These are phyloP conservation scores for Cicer pinnatifidum DNA, from an alignment of 306 rosid species.

Conservation along the genomic window DNA sequence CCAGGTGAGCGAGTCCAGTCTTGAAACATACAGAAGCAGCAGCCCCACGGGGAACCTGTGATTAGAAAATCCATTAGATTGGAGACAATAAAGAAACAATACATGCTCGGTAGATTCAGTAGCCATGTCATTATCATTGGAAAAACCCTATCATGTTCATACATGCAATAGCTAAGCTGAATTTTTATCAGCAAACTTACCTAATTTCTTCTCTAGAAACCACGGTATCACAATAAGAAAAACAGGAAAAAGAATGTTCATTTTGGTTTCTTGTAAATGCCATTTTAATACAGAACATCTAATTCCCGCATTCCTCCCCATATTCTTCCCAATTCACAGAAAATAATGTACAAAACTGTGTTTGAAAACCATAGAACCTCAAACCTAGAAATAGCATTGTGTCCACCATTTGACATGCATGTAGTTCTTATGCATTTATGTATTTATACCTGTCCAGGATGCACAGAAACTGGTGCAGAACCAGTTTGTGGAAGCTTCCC, in stretches of 20 bases:
- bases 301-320: slow-evolving; percentile 30
- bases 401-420: neutral
- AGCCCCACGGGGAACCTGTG: slow-evolving; percentile 97
- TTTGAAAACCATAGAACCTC: slow-evolving; percentile 36
- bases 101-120: neutral
- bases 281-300: slow-evolving; percentile 29
- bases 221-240: neutral
- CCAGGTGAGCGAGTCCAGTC: slow-evolving; percentile 94
- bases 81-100: slow-evolving; percentile 10
- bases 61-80: slow-evolving; percentile 43
- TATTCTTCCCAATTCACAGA: slow-evolving; percentile 4
- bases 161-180: slow-evolving; percentile 12
- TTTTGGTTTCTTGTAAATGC: slow-evolving; percentile 10
- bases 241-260: slow-evolving; percentile 21
- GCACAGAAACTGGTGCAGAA: slow-evolving; percentile 77
- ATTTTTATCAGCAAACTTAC: slow-evolving; percentile 30
- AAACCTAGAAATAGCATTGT: slow-evolving; percentile 5
- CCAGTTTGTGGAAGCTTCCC: slow-evolving; percentile 61
- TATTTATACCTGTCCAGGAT: slow-evolving; percentile 88
- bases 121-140: slow-evolving; percentile 19
- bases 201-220: slow-evolving; percentile 30
- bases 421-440: slow-evolving; percentile 17
- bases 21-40: slow-evolving; percentile 87
- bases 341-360: slow-evolving; percentile 27
- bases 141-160: slow-evolving; percentile 17